Evolutionary conservation across 1,284 basidiomycete genomes (phyloP), one percentile per base, ranked within the genome.

Genomic region (Cutaneotrichosporon dermatis): DNA sequence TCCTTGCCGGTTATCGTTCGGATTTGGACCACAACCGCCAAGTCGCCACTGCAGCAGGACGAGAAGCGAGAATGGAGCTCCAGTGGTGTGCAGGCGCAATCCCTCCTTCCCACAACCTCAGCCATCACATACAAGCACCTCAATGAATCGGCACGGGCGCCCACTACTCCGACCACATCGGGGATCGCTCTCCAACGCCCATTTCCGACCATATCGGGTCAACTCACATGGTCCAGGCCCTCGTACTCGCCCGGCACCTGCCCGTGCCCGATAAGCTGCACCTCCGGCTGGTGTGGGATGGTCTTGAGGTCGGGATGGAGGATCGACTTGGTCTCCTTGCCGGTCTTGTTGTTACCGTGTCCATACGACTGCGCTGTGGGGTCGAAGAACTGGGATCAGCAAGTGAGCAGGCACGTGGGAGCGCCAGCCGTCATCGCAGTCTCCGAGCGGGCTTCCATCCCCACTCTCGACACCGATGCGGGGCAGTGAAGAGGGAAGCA

Each of bases 281-380:
- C 90, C 71, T 92, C 89, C 1, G 88, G 89, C 6, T 88, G 86
- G 49, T 85, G 83, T 3, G 89, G 90, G 67, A 92, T 90, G 39
- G 89, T 90, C 80, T 90, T 92, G 66, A 92, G 83, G 73, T 91
- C 88, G 0, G 88, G 88, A 69, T 90, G 88, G 5, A 91, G 83
- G 67, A 90, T 86, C 12, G 89, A 90, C 70, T 86, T 86, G 68
- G 82, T 83, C 41, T 84, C 84, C 57, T 80, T 80, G 61, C 84
- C 83, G 0, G 87, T 90, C 80, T 89, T 89, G 80, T 89, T 88
- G 77, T 90, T 90, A 3, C 89, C 88, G 68, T 91, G 89, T 0
- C 90, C 89, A 68, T 91, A 90, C 68, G 77, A 85, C 72, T 88
- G 84, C 10, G 85, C 84, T 4, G 82, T 64, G 1, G 87, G 87